These are phyloP conservation scores for Auricularia auricula-judae DNA, from an alignment of 768 basidiomycete species.

Conservation along the genomic window DNA sequence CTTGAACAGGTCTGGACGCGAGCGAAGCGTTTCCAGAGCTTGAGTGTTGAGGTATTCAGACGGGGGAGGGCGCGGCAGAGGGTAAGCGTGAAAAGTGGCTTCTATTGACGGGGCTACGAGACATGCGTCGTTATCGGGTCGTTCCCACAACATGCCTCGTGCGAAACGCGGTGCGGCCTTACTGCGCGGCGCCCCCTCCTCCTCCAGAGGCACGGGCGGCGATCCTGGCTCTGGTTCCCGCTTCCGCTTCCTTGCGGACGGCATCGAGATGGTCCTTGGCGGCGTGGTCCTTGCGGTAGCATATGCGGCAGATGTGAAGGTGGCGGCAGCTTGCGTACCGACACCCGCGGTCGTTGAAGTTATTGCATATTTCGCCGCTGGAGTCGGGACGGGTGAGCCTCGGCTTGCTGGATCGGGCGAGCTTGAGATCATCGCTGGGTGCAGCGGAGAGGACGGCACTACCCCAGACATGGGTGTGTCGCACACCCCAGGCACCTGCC, in stretches of 20 bases:
- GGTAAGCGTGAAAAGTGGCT: not conserved
- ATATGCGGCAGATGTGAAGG: not conserved
- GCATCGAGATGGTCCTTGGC: not conserved
- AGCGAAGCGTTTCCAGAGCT: not conserved
- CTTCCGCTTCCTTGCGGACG: not conserved
- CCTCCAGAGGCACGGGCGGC: not conserved
- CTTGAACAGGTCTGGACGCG: constrained; percentile 19
- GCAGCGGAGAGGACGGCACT: not conserved
- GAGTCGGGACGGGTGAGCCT: not conserved
- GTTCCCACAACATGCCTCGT: not conserved
- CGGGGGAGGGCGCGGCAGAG: not conserved
- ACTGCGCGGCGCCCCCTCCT: not conserved
- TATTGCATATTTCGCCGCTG: not conserved
- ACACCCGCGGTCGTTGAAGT: not conserved
- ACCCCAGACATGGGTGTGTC: not conserved
- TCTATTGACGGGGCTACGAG: not conserved
- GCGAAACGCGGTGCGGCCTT: not conserved
- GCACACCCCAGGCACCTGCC: too few species aligned
- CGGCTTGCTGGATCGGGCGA: not conserved
- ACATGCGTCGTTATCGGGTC: not conserved
- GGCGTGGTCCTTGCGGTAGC: not conserved
- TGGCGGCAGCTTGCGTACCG: not conserved
- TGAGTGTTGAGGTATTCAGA: not conserved
- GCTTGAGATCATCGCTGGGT: not conserved
- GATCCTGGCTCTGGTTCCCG: not conserved